Conservation (phyloP, 139 green algal genomes). For the Volvox africanus region DNA sequence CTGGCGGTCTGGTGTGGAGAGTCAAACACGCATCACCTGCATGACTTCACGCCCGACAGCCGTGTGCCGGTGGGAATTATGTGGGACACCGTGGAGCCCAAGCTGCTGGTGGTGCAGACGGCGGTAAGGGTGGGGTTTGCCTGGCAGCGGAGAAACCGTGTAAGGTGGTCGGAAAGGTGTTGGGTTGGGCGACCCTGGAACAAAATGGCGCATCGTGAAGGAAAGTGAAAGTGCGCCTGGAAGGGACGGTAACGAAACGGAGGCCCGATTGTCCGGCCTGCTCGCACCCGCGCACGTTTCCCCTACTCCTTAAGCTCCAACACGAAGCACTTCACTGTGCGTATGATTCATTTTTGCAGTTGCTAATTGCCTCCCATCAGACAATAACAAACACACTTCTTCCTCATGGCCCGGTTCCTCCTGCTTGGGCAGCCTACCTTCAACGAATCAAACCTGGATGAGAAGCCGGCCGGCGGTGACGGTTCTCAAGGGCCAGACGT, state of each 20-base stretch:
- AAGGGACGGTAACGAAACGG: not conserved
- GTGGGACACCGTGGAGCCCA: slow-evolving; percentile 72
- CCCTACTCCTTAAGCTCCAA: not conserved
- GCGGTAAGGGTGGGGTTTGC: slow-evolving; percentile 24
- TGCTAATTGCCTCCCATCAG: not conserved
- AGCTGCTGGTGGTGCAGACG: slow-evolving; percentile 71
- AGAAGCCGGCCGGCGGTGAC: not conserved
- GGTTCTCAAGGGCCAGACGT: slow-evolving; percentile 51
- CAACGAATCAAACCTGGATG: slow-evolving; percentile 11
- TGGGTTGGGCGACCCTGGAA: not conserved
- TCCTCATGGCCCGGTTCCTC: not conserved
- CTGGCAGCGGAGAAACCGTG: not conserved
- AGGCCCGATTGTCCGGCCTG: too few relatives aligned
- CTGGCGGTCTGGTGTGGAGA: slow-evolving; percentile 68
- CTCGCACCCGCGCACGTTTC: not conserved
- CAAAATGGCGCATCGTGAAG: not conserved
- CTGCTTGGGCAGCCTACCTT: slow-evolving; percentile 18
- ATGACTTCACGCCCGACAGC: slow-evolving; percentile 46
- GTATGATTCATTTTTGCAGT: not conserved
- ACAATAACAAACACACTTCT: not conserved
- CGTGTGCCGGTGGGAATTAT: slow-evolving; percentile 44
- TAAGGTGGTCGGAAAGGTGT: not conserved
- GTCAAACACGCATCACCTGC: slow-evolving; percentile 44
- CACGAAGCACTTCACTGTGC: too few relatives aligned
- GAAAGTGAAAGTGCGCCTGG: not conserved